Conservation (phyloP, 108 stramenopile genomes). For the Cylindrotheca closterium region DNA sequence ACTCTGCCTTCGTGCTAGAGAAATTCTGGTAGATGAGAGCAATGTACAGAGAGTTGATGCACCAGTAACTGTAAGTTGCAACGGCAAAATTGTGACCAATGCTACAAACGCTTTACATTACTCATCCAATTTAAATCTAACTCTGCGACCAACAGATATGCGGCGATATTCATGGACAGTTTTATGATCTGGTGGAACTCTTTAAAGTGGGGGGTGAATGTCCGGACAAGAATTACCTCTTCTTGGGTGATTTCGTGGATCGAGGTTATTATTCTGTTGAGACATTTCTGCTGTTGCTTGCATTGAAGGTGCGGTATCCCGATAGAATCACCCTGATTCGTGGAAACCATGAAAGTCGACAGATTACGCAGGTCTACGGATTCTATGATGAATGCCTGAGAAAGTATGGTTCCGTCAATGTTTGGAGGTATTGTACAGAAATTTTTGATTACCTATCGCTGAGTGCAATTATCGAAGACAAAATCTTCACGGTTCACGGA, state of each 20-base stretch:
- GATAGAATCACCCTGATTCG: conserved; percentile 98
- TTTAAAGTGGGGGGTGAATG: conserved; percentile 99
- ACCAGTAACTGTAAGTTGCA: conserved; percentile 92
- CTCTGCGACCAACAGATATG: conserved; percentile 76
- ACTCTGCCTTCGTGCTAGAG: conserved; percentile 94
- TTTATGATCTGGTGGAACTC: conserved; percentile 97
- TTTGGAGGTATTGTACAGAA: conserved; percentile 98
- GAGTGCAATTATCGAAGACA: conserved; percentile 95
- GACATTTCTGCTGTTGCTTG: conserved; percentile 94
- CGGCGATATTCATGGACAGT: conserved; percentile 99
- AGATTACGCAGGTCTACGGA: conserved; percentile 99
- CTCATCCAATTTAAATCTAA: not conserved
- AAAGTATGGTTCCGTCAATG: conserved; percentile 97
- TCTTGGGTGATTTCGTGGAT: conserved; percentile 99
- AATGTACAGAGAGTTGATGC: conserved; percentile 99
- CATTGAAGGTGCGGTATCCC: conserved; percentile 97
- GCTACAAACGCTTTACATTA: too few relatives aligned
- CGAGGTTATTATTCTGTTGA: conserved; percentile 99
- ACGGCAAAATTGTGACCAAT: too few relatives aligned
- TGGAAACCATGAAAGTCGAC: conserved; percentile 96
- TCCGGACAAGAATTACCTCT: conserved; percentile 97
- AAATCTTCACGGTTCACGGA: conserved; percentile 97
- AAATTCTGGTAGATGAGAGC: conserved; percentile 97
- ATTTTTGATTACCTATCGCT: conserved; percentile 96
- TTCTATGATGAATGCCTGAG: conserved; percentile 99